Conservation (phyloP, 2,329 filamentous ascomycete species). For the Didymella exigua region DNA sequence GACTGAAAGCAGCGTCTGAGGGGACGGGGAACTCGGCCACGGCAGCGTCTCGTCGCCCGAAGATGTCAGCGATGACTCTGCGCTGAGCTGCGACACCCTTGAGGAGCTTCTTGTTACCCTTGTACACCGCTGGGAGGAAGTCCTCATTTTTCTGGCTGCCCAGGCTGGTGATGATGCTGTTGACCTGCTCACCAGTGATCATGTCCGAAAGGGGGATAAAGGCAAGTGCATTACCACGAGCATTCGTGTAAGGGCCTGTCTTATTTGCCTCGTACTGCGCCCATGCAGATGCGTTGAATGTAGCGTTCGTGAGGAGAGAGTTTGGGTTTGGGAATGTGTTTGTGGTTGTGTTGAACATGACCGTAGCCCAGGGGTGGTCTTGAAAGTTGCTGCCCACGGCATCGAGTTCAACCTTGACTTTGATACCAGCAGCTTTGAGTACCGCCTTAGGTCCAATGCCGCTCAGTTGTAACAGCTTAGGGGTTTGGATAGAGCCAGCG, state of each 20-base stretch:
- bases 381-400: conserved; percentile 46
- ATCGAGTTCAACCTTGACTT: conserved; percentile 34
- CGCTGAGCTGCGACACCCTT: conserved; percentile 31
- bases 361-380: conserved; percentile 33
- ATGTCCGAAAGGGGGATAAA: conserved; percentile 35
- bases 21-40: conserved; percentile 45
- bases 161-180: conserved; percentile 4
- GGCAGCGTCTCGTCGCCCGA: conserved; percentile 29
- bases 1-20: conserved; percentile 33
- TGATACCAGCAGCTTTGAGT: conserved; percentile 35
- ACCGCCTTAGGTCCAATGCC: conserved; percentile 38
- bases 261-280: conserved; percentile 39
- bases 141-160: conserved; percentile 30
- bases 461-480: conserved; percentile 56
- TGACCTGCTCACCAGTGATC: conserved; percentile 14
- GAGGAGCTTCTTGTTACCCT: conserved; percentile 25
- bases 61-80: conserved; percentile 25
- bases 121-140: conserved; percentile 33
- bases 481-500: conserved; percentile 61
- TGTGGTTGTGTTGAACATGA: conserved; percentile 30
- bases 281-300: conserved; percentile 42
- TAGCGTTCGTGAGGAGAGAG: conserved; percentile 33
- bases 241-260: conserved; percentile 39
- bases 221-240: conserved; percentile 31
- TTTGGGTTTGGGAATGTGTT: conserved; percentile 31